Percentiles rank a stretch among this genome's conserved stretches.
These are phyloP conservation scores for Capillidium heterosporum DNA, from an alignment of 371 early-diverging fungal species.

Conservation along the genomic window DNA sequence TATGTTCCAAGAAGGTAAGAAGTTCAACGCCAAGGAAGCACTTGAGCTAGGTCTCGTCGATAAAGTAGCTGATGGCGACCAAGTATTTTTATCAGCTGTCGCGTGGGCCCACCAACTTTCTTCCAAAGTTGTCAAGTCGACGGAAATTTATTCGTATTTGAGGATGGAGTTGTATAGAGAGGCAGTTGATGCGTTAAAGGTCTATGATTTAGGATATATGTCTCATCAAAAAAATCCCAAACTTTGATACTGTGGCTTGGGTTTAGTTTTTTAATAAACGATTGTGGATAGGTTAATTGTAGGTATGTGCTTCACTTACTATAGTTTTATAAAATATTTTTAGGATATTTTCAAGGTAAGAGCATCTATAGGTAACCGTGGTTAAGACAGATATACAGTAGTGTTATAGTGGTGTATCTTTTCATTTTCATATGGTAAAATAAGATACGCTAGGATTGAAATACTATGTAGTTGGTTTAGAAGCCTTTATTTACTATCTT, in stretches of 20 bases:
- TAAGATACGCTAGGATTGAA: too few species aligned
- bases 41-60: not conserved
- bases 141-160: not conserved
- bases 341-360: too few species aligned
- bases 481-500: too few species aligned
- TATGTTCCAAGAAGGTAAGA: not conserved
- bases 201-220: not conserved
- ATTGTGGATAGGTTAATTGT: too few species aligned
- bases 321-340: too few species aligned
- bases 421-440: too few species aligned
- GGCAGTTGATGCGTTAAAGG: not conserved
- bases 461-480: too few species aligned
- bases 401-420: too few species aligned
- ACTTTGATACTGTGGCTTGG: not conserved
- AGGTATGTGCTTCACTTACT: too few species aligned
- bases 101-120: not conserved
- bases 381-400: too few species aligned
- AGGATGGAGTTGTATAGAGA: not conserved
- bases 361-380: too few species aligned
- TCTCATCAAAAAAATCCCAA: not conserved
- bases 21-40: not conserved
- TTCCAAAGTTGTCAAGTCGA: not conserved
- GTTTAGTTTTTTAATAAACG: too few species aligned
- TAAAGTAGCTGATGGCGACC: not conserved
- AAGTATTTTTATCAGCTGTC: not conserved